Conservation (phyloP, 2,329 filamentous ascomycete species). For the Beauveria medogensis region DNA sequence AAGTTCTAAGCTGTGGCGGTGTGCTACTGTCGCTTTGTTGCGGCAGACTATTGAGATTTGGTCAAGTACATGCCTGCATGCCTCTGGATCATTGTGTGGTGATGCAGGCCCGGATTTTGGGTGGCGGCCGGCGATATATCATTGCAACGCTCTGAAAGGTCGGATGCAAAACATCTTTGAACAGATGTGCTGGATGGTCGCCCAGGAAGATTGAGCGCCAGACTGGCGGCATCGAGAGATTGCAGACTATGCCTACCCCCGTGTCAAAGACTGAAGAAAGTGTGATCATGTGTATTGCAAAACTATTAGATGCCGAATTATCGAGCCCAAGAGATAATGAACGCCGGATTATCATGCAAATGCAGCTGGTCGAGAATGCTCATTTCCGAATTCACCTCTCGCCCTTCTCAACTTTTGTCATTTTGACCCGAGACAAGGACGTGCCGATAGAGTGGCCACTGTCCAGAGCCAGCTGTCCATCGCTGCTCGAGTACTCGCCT, state of each 20-base stretch:
- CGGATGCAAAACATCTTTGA: too few species aligned
- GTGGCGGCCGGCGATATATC: too few species aligned
- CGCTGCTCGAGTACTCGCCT: conserved; percentile 12
- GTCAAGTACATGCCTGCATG: not conserved
- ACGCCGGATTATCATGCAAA: not conserved
- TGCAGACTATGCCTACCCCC: not conserved
- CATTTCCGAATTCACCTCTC: not conserved
- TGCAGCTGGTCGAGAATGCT: not conserved
- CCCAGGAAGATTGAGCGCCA: not conserved
- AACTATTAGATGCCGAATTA: not conserved
- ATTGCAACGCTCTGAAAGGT: too few species aligned
- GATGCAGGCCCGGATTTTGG: too few species aligned
- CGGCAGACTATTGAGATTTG: not conserved
- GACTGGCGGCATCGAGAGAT: not conserved
- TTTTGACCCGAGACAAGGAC: not conserved
- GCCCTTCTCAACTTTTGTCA: not conserved
- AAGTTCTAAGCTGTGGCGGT: not conserved
- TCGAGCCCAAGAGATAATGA: not conserved
- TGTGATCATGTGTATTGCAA: not conserved
- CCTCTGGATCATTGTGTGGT: not conserved
- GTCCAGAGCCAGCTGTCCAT: not conserved
- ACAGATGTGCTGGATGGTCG: too few species aligned
- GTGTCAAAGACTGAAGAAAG: not conserved
- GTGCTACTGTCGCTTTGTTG: not conserved
- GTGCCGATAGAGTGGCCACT: too few species aligned